Evolutionary conservation across 768 basidiomycete species (phyloP).

Genomic region (Amanita polypyramis): DNA sequence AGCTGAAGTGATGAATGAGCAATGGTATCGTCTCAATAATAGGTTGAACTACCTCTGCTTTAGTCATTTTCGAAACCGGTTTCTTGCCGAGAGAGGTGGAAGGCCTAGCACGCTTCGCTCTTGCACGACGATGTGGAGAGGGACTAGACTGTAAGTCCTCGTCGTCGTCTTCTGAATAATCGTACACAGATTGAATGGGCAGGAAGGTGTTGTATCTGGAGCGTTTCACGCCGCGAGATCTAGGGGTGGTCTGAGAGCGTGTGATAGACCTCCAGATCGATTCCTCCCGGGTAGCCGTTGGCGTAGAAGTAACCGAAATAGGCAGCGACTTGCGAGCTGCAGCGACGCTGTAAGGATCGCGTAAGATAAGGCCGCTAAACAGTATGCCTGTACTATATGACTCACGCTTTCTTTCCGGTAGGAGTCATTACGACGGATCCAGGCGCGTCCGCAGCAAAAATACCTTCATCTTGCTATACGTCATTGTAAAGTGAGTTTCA

Average conservation of each 20-base stretch:
- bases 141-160: constrained; percentile 6
- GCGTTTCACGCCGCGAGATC: constrained; percentile 16
- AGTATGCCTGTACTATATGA: neutral
- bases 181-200: neutral
- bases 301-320: constrained; percentile 14
- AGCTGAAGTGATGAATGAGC: constrained; percentile 14
- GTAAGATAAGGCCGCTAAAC: constrained; percentile 2
- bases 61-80: constrained; percentile 24
- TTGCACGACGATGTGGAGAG: neutral
- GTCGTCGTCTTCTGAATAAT: neutral
- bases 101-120: constrained; percentile 8
- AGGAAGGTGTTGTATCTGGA: constrained; percentile 8
- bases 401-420: constrained; percentile 35
- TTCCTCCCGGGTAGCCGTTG: constrained; percentile 22
- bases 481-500: neutral
- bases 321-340: constrained; percentile 23
- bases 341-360: constrained; percentile 17
- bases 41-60: constrained; percentile 26
- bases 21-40: neutral
- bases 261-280: constrained; percentile 29
- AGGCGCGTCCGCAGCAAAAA: constrained; percentile 24
- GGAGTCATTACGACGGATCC: constrained; percentile 31
- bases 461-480: constrained; percentile 31
- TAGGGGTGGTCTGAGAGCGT: constrained; percentile 10
- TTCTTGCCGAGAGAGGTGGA: constrained; percentile 12